Evolutionary conservation across 1,139 yeast genomes (phyloP).

Genomic region (Yamadazyma triangularis): DNA sequence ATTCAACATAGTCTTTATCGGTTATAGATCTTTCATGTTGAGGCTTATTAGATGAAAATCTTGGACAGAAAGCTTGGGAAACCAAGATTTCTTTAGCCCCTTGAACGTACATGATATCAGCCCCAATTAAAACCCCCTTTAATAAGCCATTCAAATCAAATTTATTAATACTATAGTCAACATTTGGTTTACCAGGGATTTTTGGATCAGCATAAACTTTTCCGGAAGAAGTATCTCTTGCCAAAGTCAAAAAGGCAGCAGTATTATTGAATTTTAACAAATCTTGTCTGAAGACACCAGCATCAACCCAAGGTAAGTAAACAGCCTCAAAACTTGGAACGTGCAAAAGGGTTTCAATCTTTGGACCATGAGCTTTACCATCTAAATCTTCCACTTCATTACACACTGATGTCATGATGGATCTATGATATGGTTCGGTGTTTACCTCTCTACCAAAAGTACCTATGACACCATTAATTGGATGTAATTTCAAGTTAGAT

Average conservation of each 20-base stretch:
- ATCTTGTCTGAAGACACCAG: conserved; percentile 30
- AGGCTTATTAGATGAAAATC: conserved; percentile 37
- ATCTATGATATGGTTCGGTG: conserved; percentile 33
- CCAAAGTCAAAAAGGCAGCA: conserved; percentile 41
- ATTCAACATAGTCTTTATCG: conserved; percentile 44
- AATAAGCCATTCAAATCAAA: conserved; percentile 42
- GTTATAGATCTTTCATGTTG: conserved; percentile 34
- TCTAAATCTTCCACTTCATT: conserved; percentile 49
- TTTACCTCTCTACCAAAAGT: conserved; percentile 34
- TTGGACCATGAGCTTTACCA: conserved; percentile 55
- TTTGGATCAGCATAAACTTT: conserved; percentile 29
- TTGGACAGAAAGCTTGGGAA: conserved; percentile 35
- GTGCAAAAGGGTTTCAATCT: conserved; percentile 49
- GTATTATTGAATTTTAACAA: conserved; percentile 37
- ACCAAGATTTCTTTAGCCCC: conserved; percentile 47
- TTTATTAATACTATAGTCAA: conserved; percentile 40
- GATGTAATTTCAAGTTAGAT: conserved; percentile 50
- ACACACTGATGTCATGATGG: conserved; percentile 52
- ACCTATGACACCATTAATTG: conserved; percentile 41
- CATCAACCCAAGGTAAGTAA: conserved; percentile 43
- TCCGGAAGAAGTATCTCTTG: conserved; percentile 48
- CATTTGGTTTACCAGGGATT: conserved; percentile 30
- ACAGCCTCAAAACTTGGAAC: conserved; percentile 38
- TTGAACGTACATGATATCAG: conserved; percentile 47
- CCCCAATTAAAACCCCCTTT: conserved; percentile 36